A percentile compares a stretch with the other conserved stretches of the same genome.
phyloP scores from a whole-genome alignment of 306 rosid species.

The Cucumis sativus region Cucumber_9930_V3 NC_026659.2:3113501-3114000 shows the following conservation, averaged over 20 bases:
- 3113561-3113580: not conserved
- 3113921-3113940: not conserved
- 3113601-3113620: conserved; percentile 91
- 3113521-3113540: not conserved
- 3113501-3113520: no score
- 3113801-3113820: conserved; percentile 18
- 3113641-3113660: conserved; percentile 72
- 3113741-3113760: not conserved
- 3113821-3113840: conserved; percentile 22
- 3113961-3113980: conserved; percentile 28
- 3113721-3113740: not conserved
- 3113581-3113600: conserved; percentile 75
- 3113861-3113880: conserved; percentile 17
- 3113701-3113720: conserved; percentile 51
- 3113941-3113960: conserved; percentile 40
- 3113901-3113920: no score
- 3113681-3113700: conserved; percentile 32
- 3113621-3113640: conserved; percentile 76
- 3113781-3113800: conserved; percentile 22
- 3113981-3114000: conserved; percentile 23
- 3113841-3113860: conserved; percentile 36
- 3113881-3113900: not conserved
- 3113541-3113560: not conserved
- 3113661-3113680: not conserved
- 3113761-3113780: conserved; percentile 7